Base-by-base conservation (phyloP, 352 stramenopile species). In the Pythium dissimile region DNA sequence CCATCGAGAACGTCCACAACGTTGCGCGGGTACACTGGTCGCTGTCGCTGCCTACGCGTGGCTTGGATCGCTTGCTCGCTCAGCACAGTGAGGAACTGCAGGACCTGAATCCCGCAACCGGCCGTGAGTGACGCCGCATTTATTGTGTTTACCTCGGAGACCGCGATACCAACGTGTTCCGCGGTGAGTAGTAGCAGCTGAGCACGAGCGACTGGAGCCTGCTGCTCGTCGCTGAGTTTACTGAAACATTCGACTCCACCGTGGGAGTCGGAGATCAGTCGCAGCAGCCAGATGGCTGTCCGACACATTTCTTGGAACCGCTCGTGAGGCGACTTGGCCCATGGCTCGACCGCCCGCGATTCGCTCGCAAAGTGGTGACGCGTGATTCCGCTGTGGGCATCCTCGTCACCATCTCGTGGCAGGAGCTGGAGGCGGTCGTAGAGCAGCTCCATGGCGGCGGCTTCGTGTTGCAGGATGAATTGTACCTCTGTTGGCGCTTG, bases 361-460 rank as follows among this genome's bases (percentile, higher is more conserved):
- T 72, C 64, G 1, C n/a, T 71, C 0, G 51, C 55, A 48, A 90
- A 90, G 50, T 90, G 69, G 11, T 73, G 75, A 24, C 54, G 63
- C 21, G 58, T 74, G 34, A 92, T 66, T 23, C 59, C 42, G 23
- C 71, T 79, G 3, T 64, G 64, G 16, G 56, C 50, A 3, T 32
- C 21, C 12, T 24, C 30, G n/a, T 49, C 32, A 26, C 69, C 53
- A 20, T 86, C 67, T 39, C 75, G 77, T 3, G 46, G 53, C 20
- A 92, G 69, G 1, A 94, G 64, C 45, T 66, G 77, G 12, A 94
- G 60, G 2, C 67, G 75, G n/a, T 92, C 84, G 32, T 86, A 88
- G 43, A 91, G 49, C 10, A 86, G 23, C 42, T 93, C 84, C 77
- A 89, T 92, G 7, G 64, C 62, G 16, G 52, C 53, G 20, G 82